Percentiles rank a stretch among this genome's conserved stretches.
Conservation (phyloP, 2,329 filamentous ascomycete species). For the Penicillium sp. region DNA sequence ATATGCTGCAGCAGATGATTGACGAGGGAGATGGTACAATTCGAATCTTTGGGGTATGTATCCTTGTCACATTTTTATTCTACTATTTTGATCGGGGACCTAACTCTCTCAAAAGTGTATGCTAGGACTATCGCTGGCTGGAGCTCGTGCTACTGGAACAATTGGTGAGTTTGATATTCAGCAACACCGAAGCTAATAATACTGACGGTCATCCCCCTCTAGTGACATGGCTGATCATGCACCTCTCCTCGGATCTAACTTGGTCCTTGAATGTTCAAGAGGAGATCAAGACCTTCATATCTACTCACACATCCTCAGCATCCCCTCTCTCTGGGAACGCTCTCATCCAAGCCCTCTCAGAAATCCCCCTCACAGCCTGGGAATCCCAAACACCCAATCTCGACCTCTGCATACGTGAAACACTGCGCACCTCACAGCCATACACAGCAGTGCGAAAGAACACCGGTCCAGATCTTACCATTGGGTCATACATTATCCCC, state of each 20-base stretch:
- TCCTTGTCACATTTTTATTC: too few relatives aligned
- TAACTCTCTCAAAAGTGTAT: not conserved
- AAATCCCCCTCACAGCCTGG: conserved; percentile 6
- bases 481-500: conserved; percentile 5
- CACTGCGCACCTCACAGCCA: conserved; percentile 9
- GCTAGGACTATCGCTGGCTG: conserved; percentile 4
- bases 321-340: not conserved
- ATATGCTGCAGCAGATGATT: conserved; percentile 10
- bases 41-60: conserved; percentile 2
- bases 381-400: conserved; percentile 7
- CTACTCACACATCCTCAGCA: not conserved
- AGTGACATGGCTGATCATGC: conserved; percentile 13
- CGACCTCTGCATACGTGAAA: conserved; percentile 11
- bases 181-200: not conserved
- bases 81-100: not conserved
- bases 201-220: not conserved
- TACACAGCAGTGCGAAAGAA: conserved; percentile 12
- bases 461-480: conserved; percentile 2
- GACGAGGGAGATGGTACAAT: conserved; percentile 6
- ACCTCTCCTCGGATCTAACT: conserved; percentile 1
- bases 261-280: conserved; percentile 2
- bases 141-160: conserved; percentile 6
- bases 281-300: conserved; percentile 4
- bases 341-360: conserved; percentile 1
- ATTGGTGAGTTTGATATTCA: not conserved